Conservation (phyloP, 106 monocot genomes). For the Hemerocallis citrina region DNA sequence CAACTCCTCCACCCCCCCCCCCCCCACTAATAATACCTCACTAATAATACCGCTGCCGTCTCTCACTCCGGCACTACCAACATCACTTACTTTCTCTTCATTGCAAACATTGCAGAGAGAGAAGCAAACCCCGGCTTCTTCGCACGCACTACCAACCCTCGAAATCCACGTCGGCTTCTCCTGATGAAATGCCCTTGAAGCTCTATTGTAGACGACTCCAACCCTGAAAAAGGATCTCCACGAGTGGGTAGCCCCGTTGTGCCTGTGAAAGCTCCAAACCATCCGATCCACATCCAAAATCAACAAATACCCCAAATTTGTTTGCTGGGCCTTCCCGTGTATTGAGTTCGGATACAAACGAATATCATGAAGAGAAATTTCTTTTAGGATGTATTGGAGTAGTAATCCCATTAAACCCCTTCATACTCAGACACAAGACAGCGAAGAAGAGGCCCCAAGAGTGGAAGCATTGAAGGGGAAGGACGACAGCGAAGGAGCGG, state of each 20-base stretch:
- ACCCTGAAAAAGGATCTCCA: constrained; percentile 71
- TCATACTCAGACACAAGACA: constrained; percentile 46
- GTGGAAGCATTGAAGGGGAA: too few species aligned
- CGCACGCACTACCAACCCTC: too few species aligned
- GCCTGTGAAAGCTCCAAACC: constrained; percentile 77
- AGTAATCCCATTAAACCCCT: constrained; percentile 10
- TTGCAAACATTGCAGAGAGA: too few species aligned
- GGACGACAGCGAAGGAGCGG: too few species aligned
- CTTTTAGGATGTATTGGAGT: constrained; percentile 15
- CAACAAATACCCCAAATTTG: constrained; percentile 85
- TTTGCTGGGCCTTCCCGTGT: constrained; percentile 65
- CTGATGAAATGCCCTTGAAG: constrained; percentile 91
- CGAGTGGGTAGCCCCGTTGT: constrained; percentile 53
- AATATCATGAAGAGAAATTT: constrained; percentile 75
- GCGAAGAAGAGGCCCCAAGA: too few species aligned
- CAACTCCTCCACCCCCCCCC: too few species aligned
- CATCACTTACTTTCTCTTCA: too few species aligned
- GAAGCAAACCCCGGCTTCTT: too few species aligned
- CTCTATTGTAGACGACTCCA: constrained; percentile 60
- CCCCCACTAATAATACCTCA: too few species aligned
- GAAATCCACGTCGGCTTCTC: too few species aligned
- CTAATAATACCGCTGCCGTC: too few species aligned
- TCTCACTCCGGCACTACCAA: too few species aligned
- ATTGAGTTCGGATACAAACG: constrained; percentile 58
- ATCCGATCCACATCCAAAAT: constrained; percentile 70